Evolutionary conservation across 768 basidiomycete genomes (phyloP).

Genomic region (Filobasidium wieringae): DNA sequence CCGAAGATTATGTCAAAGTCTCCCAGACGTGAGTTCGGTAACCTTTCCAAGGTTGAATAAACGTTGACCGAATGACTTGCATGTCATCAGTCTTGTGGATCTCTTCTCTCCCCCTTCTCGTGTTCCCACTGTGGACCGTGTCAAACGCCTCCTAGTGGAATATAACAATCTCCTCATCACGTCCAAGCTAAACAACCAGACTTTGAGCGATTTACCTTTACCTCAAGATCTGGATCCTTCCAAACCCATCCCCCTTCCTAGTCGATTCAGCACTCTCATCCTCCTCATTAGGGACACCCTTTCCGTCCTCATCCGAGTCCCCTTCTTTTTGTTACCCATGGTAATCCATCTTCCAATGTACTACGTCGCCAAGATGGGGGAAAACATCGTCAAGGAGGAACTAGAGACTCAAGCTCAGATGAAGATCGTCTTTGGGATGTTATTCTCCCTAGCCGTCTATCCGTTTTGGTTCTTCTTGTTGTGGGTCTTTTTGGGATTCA

Average conservation of each 20-base stretch:
- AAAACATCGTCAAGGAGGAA: slow-evolving; percentile 64
- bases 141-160: slow-evolving; percentile 61
- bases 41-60: not conserved
- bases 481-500: slow-evolving; percentile 73
- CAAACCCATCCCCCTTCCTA: slow-evolving; percentile 61
- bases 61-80: not conserved
- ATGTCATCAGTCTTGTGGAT: slow-evolving; percentile 15
- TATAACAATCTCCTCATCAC: slow-evolving; percentile 80
- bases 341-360: slow-evolving; percentile 55
- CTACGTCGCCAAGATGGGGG: slow-evolving; percentile 63
- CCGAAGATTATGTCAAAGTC: slow-evolving; percentile 69
- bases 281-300: slow-evolving; percentile 69
- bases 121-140: slow-evolving; percentile 49
- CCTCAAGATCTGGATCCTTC: slow-evolving; percentile 72
- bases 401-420: slow-evolving; percentile 95
- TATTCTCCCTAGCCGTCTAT: slow-evolving; percentile 67
- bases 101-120: slow-evolving; percentile 46
- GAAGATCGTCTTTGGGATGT: slow-evolving; percentile 71
- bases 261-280: slow-evolving; percentile 65
- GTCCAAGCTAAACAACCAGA: slow-evolving; percentile 70
- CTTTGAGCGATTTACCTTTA: slow-evolving; percentile 70
- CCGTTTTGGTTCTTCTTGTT: slow-evolving; percentile 69
- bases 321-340: slow-evolving; percentile 80
- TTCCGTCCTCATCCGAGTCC: slow-evolving; percentile 57
- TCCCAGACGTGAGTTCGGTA: slow-evolving; percentile 74